Base-by-base conservation (phyloP, 1,139 yeast genomes). In the Kazachstania sp. region DNA sequence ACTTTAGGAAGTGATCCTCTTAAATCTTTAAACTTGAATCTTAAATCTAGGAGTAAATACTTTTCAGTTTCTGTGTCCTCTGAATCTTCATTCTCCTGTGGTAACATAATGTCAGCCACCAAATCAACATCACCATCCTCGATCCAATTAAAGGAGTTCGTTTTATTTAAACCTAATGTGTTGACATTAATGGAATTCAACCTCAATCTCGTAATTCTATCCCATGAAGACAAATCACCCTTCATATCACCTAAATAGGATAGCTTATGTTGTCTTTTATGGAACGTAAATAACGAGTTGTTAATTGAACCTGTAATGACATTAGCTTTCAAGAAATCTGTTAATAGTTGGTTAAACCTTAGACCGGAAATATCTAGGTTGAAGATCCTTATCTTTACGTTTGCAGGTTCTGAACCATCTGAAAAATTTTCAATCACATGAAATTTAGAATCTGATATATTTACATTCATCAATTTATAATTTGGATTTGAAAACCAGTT, bases 261-360 rank as follows among this genome's bases (percentile, higher is more conserved):
- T 47, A 69, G 57, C 48, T 70, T 70, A 49, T 73, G 72, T 52
- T 76, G 80, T 50, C 78, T 68, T 54, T 82, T 82, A 56, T 83
- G 92, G 20, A 84, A 74, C 2, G 87, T 82, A 65, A 83, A 83
- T 68, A 84, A 71, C 0, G 92, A 78, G 49, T 83, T 83, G 57
- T 83, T 83, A 13, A 83, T 71, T 1, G 88, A 78, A 0, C 94
- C 94, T 16, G 83, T 79, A 29, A 82, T 81, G 47, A 81, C 79
- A 49, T 73, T 73, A n/a, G 88, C 86, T 60, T 80, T 80, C 66
- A 84, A 75, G 49, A 83, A 73, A 63, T 83, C 92, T 48, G 81
- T 67, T 45, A 81, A 67, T 37, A 81, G 58, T 67, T 83, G 73
- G 48, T 75, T 72, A 16, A 81, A 75, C 41, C 86, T 70, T 37